A percentile compares a stretch with the other conserved stretches of the same genome.
Evolutionary conservation across 805 yeast species (phyloP).

Genomic region (Monosporozyma aerobia): DNA sequence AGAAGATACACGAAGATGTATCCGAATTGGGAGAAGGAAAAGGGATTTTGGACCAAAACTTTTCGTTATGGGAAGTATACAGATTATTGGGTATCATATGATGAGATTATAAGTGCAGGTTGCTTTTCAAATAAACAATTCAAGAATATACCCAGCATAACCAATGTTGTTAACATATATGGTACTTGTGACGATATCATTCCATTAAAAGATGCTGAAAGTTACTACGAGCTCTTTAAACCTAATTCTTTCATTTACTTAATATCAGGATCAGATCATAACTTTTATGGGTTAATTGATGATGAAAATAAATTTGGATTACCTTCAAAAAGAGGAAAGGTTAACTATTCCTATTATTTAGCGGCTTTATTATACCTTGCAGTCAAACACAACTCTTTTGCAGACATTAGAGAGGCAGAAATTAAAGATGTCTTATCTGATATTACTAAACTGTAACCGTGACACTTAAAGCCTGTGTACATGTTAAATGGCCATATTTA

Average conservation of each 20-base stretch:
- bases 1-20: slow-evolving; percentile 30
- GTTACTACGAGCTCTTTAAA: slow-evolving; percentile 48
- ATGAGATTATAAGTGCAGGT: slow-evolving; percentile 38
- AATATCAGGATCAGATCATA: slow-evolving; percentile 70
- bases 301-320: slow-evolving; percentile 31
- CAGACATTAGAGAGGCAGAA: not conserved
- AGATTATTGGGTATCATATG: slow-evolving; percentile 35
- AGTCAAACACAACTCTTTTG: not conserved
- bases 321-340: slow-evolving; percentile 39
- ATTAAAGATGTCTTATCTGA: not conserved
- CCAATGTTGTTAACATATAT: slow-evolving; percentile 56
- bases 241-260: slow-evolving; percentile 48
- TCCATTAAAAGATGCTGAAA: slow-evolving; percentile 52
- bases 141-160: slow-evolving; percentile 34
- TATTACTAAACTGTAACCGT: not conserved
- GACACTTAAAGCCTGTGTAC: not conserved
- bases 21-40: slow-evolving; percentile 34
- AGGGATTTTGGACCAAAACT: slow-evolving; percentile 35
- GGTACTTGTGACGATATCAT: slow-evolving; percentile 62
- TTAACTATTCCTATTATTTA: slow-evolving; percentile 37
- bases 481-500: not conserved
- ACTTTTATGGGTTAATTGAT: slow-evolving; percentile 48
- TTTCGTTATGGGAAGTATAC: slow-evolving; percentile 44
- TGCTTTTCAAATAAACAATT: slow-evolving; percentile 33
- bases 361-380: slow-evolving; percentile 28